Evolutionary conservation across 2,329 filamentous ascomycete species (phyloP).

Genomic region (Xylaria sp.): DNA sequence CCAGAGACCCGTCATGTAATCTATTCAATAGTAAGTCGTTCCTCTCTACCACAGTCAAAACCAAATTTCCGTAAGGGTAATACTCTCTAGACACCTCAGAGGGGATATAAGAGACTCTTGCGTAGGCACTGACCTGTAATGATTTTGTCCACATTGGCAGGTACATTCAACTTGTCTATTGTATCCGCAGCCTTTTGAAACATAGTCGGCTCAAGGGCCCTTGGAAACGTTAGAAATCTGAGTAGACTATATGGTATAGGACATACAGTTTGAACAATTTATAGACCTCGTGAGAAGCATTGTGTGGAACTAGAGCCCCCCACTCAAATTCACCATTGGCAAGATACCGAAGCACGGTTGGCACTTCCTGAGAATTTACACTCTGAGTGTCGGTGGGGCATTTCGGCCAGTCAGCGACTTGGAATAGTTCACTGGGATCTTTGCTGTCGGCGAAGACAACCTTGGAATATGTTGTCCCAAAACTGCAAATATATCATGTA

Average conservation of each 20-base stretch:
- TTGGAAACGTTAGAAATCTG: slow-evolving; percentile 9
- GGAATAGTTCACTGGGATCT: slow-evolving; percentile 54
- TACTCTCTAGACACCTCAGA: too few species aligned
- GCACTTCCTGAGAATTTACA: slow-evolving; percentile 58
- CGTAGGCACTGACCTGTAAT: slow-evolving; percentile 49
- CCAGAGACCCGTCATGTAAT: slow-evolving; percentile 61
- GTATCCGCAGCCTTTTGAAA: slow-evolving; percentile 13
- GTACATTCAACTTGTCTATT: slow-evolving; percentile 33
- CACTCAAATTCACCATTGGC: slow-evolving; percentile 55
- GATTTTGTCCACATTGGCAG: slow-evolving; percentile 53
- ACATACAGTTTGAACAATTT: slow-evolving; percentile 32
- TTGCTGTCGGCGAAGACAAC: slow-evolving; percentile 62
- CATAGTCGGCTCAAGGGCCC: slow-evolving; percentile 29
- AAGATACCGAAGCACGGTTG: slow-evolving; percentile 59
- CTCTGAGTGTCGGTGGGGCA: slow-evolving; percentile 28
- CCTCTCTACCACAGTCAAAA: neutral
- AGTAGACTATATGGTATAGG: neutral
- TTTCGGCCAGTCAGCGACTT: slow-evolving; percentile 59
- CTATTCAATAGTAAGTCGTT: slow-evolving; percentile 36
- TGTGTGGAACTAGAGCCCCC: slow-evolving; percentile 60
- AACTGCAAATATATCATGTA: slow-evolving; percentile 40
- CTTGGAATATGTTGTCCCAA: slow-evolving; percentile 66
- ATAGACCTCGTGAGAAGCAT: slow-evolving; percentile 41
- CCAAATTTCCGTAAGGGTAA: too few species aligned
- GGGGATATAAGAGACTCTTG: neutral